Conservation (phyloP, 2,329 filamentous ascomycete species). For the Diaporthe vaccinii region DNA sequence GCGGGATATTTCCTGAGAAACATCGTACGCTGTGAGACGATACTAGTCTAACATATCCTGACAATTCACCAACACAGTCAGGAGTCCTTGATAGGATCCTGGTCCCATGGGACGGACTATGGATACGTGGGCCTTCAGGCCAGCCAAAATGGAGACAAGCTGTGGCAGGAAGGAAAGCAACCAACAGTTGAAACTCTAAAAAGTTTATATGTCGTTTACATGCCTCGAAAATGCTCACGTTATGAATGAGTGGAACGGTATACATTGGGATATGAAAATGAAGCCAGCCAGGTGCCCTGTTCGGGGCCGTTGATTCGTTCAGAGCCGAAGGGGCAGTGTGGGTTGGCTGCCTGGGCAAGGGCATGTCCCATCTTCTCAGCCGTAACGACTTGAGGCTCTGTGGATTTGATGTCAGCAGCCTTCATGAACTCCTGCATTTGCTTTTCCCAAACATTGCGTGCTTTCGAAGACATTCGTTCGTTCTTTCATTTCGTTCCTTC, state of each 20-base stretch:
- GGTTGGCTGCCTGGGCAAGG: not conserved
- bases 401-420: no score
- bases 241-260: not conserved
- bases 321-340: constrained; percentile 14
- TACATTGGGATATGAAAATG: not conserved
- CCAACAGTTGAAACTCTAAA: not conserved
- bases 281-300: not conserved
- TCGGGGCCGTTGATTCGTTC: not conserved
- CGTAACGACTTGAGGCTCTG: not conserved
- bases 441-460: not conserved
- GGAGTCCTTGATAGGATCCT: not conserved
- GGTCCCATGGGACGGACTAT: not conserved
- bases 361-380: not conserved
- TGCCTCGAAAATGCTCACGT: not conserved
- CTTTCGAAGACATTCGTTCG: not conserved
- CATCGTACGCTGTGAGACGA: not conserved
- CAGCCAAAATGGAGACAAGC: not conserved
- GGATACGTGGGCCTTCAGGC: not conserved
- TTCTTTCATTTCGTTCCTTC: not conserved
- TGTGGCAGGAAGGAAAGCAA: not conserved
- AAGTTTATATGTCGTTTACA: constrained; percentile 18
- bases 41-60: not conserved
- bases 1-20: not conserved
- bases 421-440: not conserved
- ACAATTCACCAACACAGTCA: not conserved